phyloP scores from a whole-genome alignment of 352 stramenopile genomes.

The Phytopythium boreale region DNA sequence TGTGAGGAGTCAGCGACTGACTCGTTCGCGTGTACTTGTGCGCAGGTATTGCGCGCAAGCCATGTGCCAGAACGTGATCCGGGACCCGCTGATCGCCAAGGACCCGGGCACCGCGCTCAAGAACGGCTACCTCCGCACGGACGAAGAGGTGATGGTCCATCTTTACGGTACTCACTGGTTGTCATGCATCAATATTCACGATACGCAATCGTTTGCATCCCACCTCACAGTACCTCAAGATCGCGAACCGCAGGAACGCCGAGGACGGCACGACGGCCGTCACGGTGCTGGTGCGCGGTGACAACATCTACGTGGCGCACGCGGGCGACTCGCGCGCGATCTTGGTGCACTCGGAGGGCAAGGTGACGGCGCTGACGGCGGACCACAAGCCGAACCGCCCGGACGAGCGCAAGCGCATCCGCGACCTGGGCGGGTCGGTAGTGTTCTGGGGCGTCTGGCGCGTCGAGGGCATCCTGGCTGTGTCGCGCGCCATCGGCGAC shows the following conservation, averaged over 20 bases:
- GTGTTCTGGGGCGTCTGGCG: conserved; percentile 92
- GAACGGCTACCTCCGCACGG: conserved; percentile 75
- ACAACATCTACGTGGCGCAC: conserved; percentile 87
- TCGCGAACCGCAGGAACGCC: conserved; percentile 74
- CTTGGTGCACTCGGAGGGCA: conserved; percentile 77
- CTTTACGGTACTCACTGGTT: not conserved
- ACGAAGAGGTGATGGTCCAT: conserved; percentile 50
- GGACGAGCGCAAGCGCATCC: conserved; percentile 88
- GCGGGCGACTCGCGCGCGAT: conserved; percentile 89
- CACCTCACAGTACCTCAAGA: conserved; percentile 77
- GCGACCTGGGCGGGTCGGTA: conserved; percentile 85
- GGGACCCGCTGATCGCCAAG: conserved; percentile 60
- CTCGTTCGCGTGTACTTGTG: not conserved
- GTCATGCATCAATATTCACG: not conserved
- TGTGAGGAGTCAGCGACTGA: not conserved
- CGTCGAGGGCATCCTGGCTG: conserved; percentile 92
- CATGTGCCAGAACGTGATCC: conserved; percentile 83
- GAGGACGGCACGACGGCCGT: conserved; percentile 91
- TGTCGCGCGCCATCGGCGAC: conserved; percentile 92
- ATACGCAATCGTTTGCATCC: not conserved
- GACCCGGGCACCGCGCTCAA: conserved; percentile 68
- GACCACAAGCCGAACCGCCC: conserved; percentile 92
- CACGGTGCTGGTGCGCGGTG: conserved; percentile 66
- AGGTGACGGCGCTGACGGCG: conserved; percentile 70
- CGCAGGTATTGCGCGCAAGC: conserved; percentile 77